Conservation (phyloP, 1,139 yeast species). For the Tardiomyces depauwii region DNA sequence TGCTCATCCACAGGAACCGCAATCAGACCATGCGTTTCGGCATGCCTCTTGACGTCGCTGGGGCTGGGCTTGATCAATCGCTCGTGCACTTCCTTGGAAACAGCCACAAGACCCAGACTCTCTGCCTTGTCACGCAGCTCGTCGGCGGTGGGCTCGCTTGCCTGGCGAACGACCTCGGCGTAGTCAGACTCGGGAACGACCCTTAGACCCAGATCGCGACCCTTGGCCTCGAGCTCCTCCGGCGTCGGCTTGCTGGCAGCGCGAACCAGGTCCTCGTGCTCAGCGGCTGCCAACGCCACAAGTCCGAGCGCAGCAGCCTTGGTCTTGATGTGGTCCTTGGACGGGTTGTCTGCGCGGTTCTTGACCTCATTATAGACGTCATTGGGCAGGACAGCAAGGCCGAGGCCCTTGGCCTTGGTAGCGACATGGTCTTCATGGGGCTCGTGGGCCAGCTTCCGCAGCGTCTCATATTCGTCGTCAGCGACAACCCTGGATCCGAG, state of each 20-base stretch:
- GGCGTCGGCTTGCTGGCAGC: neutral
- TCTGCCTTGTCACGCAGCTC: neutral
- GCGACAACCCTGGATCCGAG: neutral
- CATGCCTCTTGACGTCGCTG: neutral
- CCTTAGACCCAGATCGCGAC: neutral
- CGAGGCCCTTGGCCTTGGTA: neutral
- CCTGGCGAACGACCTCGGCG: neutral
- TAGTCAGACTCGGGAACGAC: neutral
- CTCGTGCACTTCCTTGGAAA: slow-evolving; percentile 5
- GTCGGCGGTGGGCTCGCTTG: neutral
- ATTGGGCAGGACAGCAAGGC: neutral
- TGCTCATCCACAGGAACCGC: neutral
- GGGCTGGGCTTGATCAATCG: neutral
- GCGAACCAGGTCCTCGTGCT: neutral
- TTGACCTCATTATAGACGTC: neutral
- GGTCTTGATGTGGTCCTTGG: neutral
- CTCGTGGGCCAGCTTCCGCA: neutral
- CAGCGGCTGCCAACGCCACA: neutral
- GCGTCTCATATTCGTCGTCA: neutral
- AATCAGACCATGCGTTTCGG: neutral
- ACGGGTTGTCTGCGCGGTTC: neutral
- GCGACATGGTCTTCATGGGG: neutral
- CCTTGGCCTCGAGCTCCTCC: neutral
- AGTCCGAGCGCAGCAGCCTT: neutral
- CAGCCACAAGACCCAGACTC: neutral